Base-by-base conservation (phyloP, 257 asterid genomes). In the Capsicum rhomboideum region DNA sequence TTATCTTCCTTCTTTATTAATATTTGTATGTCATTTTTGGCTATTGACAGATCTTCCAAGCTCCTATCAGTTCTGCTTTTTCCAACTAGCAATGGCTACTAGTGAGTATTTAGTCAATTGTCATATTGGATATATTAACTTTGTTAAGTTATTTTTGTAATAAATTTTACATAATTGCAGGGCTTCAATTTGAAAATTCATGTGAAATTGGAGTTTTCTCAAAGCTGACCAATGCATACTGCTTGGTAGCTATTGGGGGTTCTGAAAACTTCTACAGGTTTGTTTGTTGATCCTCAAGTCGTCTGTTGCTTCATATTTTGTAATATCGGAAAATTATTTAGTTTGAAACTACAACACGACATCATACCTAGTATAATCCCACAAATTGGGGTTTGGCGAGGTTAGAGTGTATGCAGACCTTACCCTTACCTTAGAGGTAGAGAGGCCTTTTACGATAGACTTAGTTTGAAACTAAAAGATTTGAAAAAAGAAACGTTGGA, bases 201-300 rank as follows among this genome's bases (percentile, higher is more conserved):
- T 85, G 97, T 66, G 99, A 96, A 71, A 77, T 96, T 90, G 99
- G 99, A 75, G 99, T 96, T 26, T 96, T 94, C 49, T 90, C 99
- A 10, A 96, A 96, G 94, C 93, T 96, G 74, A 96, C 99, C 61
- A 96, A 94, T 90, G 99, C 98, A 3, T 96, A 94, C 84, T 96
- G 99, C 84, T 90, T 96, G 88, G 98, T 96, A 40, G 98, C 98
- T 1, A 94, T 91, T 80, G 99, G 99, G 50, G 98, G 99, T 63
- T 96, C 99, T 74, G 99, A 96, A 82, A 96, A 93, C 88, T 96
- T 94, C 84, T 96, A 94, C 93, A 96, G 97, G 99, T 87, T 84
- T 26, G 78, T 64, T 21, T 28, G 10, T 21, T 0, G 23, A 23
- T 72, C 40, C 23, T 75, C 23, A 26, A 49, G 21, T 23, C 16